Evolutionary conservation across 768 basidiomycete genomes (phyloP).

Genomic region (Pleurotus tuoliensis): DNA sequence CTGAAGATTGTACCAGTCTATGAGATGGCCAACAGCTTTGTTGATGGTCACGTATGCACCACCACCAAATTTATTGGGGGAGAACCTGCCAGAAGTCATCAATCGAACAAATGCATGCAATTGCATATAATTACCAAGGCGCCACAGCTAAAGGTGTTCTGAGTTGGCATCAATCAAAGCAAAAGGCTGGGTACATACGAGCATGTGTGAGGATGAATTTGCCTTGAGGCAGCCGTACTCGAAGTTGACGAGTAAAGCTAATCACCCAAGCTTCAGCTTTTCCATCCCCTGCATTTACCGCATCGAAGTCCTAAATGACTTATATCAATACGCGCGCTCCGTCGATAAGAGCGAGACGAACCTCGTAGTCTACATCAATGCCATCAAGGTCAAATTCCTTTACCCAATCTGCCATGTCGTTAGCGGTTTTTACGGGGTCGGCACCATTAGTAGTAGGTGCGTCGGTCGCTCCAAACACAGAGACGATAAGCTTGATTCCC

Average conservation of each 20-base stretch:
- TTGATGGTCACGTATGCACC: constrained; percentile 59
- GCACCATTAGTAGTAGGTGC: constrained; percentile 52
- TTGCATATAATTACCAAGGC: constrained; percentile 30
- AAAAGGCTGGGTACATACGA: constrained; percentile 29
- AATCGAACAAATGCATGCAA: too few relatives aligned
- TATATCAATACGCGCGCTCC: background rate
- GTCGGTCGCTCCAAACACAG: constrained; percentile 57
- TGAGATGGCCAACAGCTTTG: constrained; percentile 47
- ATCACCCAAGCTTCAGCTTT: constrained; percentile 56
- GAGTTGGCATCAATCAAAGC: background rate
- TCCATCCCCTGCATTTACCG: constrained; percentile 48
- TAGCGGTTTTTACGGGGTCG: constrained; percentile 62
- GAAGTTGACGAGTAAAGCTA: constrained; percentile 50
- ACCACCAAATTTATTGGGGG: constrained; percentile 33
- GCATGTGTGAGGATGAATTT: constrained; percentile 53
- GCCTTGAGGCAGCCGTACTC: constrained; percentile 42
- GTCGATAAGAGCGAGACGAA: constrained; percentile 4
- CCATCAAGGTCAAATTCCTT: constrained; percentile 60
- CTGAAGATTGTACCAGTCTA: constrained; percentile 64
- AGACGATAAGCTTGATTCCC: constrained; percentile 60
- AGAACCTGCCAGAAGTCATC: constrained; percentile 29
- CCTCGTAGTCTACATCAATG: constrained; percentile 74
- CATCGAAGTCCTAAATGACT: constrained; percentile 38
- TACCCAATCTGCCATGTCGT: constrained; percentile 63
- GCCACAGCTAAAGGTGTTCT: constrained; percentile 36